Evolutionary conservation across 257 asterid genomes (phyloP).

Genomic region (Henckelia pumila): DNA sequence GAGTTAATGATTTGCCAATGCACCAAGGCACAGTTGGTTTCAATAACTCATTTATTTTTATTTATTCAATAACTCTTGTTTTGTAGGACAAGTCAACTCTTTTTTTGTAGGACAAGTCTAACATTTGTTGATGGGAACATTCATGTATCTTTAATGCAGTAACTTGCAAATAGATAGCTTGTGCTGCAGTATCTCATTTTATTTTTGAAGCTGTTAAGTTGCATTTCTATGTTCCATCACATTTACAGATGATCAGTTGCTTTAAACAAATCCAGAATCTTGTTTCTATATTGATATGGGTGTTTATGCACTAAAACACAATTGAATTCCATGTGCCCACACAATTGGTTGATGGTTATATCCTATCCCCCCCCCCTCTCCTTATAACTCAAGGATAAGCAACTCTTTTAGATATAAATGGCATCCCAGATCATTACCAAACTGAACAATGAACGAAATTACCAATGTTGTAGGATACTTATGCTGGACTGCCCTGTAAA

Average conservation of each 20-base stretch:
- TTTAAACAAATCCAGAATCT: neutral
- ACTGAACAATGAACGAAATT: too few species aligned
- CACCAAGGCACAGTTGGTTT: neutral
- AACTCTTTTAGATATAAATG: neutral
- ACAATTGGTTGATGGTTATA: neutral
- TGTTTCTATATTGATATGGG: slow-evolving; percentile 2
- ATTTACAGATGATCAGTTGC: slow-evolving; percentile 10
- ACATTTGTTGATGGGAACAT: neutral
- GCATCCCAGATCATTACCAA: neutral
- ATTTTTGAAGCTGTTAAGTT: neutral
- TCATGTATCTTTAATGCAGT: neutral
- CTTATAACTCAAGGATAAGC: neutral
- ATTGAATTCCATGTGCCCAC: too few species aligned
- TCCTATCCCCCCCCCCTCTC: neutral
- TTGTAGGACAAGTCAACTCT: too few species aligned
- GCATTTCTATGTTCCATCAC: neutral
- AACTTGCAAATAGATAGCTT: neutral
- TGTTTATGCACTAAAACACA: neutral
- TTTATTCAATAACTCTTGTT: too few species aligned
- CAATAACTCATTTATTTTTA: neutral
- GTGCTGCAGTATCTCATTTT: slow-evolving; percentile 1
- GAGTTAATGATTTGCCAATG: slow-evolving; percentile 4
- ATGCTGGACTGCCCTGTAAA: too few species aligned
- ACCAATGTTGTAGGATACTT: too few species aligned
- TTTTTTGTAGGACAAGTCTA: neutral